Evolutionary conservation across 208 protist genomes (phyloP), one percentile per base, ranked within the genome.

Genomic region (Trypanosoma congolense): DNA sequence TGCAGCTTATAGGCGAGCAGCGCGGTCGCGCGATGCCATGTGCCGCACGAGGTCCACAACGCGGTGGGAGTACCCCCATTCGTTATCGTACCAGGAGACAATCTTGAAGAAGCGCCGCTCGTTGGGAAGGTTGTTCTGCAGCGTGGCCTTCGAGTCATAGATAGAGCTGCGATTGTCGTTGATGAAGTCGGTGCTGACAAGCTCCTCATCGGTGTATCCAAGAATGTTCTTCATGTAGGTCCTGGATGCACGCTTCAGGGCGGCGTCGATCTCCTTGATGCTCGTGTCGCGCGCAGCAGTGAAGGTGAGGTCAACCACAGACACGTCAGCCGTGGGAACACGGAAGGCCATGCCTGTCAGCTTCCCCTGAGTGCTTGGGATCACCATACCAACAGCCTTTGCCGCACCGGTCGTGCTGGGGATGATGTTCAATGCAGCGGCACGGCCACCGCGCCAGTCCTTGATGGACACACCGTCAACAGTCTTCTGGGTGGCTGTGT

Each of bases 81-180:
- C 98, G 85, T 99, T 99, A 78, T 99, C 98, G 77, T 99, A 99
- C 98, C 98, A 99, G 4, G 96, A 82, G 43, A 99, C 81, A 40
- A 99, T 60, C 92, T 99, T 99, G 68, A 99, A 95, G 80, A 99
- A 99, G 55, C 80, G 68, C 38, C 87, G 70, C 70, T 90, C 81
- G 30, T 69, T 72, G 54, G 81, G 75, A 26, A 90, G 63, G 71
- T 90, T 98, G 60, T 96, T 73, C 61, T 96, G 96, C 30, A 99
- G 87, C 16, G 95, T 95, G n/a, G 98, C 97, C 56, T 97, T 87
- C 41, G 90, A 83, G 77, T 99, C 98, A 76, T 99, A 99, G 74
- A 98, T 98, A 52, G 91, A 98, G 35, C 94, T 98, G 56, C 67
- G 69, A 26, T 78, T 61, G 64, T 98, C 86, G 67, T 83, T 77